Percentiles rank a stretch among this genome's conserved stretches.
Conservation (phyloP, 1,284 basidiomycete species). For the Boletus mariae region DNA sequence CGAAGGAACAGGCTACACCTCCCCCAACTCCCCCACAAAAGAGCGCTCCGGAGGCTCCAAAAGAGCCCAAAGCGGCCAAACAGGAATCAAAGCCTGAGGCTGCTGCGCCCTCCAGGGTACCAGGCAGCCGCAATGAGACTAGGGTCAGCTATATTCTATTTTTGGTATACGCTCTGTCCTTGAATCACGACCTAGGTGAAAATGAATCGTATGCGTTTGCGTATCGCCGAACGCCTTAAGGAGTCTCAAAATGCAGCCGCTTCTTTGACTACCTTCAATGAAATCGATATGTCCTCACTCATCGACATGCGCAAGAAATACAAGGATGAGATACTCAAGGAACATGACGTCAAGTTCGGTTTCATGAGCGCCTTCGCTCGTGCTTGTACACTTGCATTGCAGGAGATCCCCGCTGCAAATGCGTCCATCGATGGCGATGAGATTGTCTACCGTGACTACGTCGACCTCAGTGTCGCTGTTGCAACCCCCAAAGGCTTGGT, state of each 20-base stretch:
- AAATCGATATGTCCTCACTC: conserved; percentile 97
- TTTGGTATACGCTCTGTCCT: not conserved
- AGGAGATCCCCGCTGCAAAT: conserved; percentile 93
- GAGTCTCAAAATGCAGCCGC: conserved; percentile 98
- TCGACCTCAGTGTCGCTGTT: conserved; percentile 93
- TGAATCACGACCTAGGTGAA: conserved; percentile 60
- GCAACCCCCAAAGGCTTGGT: conserved; percentile 97
- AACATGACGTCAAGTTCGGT: conserved; percentile 94
- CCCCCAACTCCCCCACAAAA: conserved; percentile 42
- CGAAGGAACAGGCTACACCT: conserved; percentile 49
- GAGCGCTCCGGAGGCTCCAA: conserved; percentile 28
- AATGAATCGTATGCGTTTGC: conserved; percentile 96
- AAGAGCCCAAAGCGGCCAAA: conserved; percentile 40
- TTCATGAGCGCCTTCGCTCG: conserved; percentile 98
- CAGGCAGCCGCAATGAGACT: conserved; percentile 78
- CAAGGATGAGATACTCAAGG: conserved; percentile 92
- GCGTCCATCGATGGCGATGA: conserved; percentile 94
- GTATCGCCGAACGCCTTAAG: conserved; percentile 97
- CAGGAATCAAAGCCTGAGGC: conserved; percentile 37
- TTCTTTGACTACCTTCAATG: conserved; percentile 97
- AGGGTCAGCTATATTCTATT: conserved; percentile 49
- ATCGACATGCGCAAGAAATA: conserved; percentile 94
- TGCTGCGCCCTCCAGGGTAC: conserved; percentile 36
- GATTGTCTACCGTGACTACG: conserved; percentile 95
- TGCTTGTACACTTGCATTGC: conserved; percentile 81